Evolutionary conservation across 495 filamentous ascomycete genomes (phyloP).

Genomic region (Trichoderma gamsii): DNA sequence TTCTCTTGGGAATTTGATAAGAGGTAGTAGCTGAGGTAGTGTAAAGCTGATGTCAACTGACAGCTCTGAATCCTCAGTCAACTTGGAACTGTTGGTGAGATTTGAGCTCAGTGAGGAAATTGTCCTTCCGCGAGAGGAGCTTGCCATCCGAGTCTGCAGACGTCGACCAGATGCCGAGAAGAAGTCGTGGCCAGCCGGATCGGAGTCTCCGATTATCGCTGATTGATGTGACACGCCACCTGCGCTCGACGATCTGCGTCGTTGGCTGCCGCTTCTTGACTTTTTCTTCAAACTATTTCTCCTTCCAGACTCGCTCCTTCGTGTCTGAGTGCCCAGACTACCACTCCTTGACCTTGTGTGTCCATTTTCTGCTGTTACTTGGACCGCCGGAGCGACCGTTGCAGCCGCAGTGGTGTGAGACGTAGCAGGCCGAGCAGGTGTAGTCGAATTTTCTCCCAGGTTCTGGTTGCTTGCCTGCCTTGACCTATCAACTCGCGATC

Average conservation of each 20-base stretch:
- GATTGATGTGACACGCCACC: conserved; percentile 26
- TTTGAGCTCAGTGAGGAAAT: conserved; percentile 30
- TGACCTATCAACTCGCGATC: conserved; percentile 42
- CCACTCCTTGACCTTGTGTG: conserved; percentile 18
- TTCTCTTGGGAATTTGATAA: conserved; percentile 44
- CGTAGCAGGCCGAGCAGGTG: conserved; percentile 2
- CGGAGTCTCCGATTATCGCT: conserved; percentile 32
- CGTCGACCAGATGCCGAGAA: conserved; percentile 29
- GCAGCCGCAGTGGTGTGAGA: conserved; percentile 31
- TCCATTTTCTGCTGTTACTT: conserved; percentile 35
- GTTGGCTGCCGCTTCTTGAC: conserved; percentile 34
- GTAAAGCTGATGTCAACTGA: conserved; percentile 21
- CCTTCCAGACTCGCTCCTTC: conserved; percentile 38
- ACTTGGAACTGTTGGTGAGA: conserved; percentile 21
- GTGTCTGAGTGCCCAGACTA: conserved; percentile 17
- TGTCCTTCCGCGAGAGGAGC: conserved; percentile 27
- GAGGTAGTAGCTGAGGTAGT: conserved; percentile 34
- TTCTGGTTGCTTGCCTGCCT: conserved; percentile 25
- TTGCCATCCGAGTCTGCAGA: conserved; percentile 25
- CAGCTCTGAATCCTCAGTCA: conserved; percentile 18
- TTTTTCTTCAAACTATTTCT: conserved; percentile 41
- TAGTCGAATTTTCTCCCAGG: neutral
- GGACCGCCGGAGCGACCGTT: conserved; percentile 25
- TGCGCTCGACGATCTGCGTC: conserved; percentile 30
- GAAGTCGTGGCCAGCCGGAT: conserved; percentile 32